Conservation (phyloP, 2,329 filamentous ascomycete species). For the Tolypocladium sp. region DNA sequence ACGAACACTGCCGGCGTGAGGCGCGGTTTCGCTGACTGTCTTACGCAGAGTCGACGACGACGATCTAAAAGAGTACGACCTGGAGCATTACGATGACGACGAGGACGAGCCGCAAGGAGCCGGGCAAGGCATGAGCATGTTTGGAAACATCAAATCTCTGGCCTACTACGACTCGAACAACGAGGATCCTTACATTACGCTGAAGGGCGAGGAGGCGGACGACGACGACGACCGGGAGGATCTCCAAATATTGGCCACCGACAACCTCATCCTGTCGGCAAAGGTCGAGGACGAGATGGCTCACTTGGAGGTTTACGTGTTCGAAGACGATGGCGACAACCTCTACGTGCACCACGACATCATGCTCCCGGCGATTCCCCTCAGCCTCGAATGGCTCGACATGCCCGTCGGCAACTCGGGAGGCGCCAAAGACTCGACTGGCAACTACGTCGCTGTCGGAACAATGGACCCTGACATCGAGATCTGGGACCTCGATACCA, state of each 20-base stretch:
- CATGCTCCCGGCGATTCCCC: slow-evolving; percentile 93
- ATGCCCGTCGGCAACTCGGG: slow-evolving; percentile 70
- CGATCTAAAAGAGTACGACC: slow-evolving; percentile 89
- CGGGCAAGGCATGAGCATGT: slow-evolving; percentile 76
- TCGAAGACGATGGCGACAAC: slow-evolving; percentile 91
- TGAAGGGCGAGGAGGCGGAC: slow-evolving; percentile 55
- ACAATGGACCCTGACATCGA: slow-evolving; percentile 99
- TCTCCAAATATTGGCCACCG: slow-evolving; percentile 81
- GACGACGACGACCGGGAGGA: slow-evolving; percentile 89
- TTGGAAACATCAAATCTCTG: slow-evolving; percentile 87
- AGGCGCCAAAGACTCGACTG: slow-evolving; percentile 54
- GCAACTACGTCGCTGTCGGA: slow-evolving; percentile 89
- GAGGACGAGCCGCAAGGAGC: slow-evolving; percentile 43
- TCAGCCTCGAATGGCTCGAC: slow-evolving; percentile 93
- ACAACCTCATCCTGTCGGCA: slow-evolving; percentile 85
- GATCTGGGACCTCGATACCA: slow-evolving; percentile 91
- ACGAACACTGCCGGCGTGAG: neutral
- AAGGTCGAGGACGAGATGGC: slow-evolving; percentile 96
- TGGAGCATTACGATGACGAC: slow-evolving; percentile 92
- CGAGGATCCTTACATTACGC: slow-evolving; percentile 92
- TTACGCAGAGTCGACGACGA: slow-evolving; percentile 57
- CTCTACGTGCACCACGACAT: slow-evolving; percentile 99
- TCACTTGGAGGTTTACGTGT: slow-evolving; percentile 93
- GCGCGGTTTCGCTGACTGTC: slow-evolving; percentile 8
- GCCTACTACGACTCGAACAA: slow-evolving; percentile 92